Conservation (phyloP, 23 red algal genomes). For the Gracilaria gracilis region DNA sequence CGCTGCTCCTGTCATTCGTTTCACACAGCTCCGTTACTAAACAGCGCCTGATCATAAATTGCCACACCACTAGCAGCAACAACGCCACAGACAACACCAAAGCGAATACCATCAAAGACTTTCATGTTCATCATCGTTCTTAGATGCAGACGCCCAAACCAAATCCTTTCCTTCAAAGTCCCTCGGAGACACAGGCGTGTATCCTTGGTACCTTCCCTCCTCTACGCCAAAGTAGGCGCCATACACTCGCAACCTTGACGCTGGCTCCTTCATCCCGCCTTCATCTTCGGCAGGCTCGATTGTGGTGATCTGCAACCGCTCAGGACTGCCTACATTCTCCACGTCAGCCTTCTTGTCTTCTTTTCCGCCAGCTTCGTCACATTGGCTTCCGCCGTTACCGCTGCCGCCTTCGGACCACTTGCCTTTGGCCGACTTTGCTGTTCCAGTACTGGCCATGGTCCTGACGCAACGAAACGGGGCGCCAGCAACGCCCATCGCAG, state of each 20-base stretch:
- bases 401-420: no score
- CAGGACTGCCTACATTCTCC: no score
- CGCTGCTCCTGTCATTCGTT: constrained; percentile 54
- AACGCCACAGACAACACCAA: background rate
- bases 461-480: constrained; percentile 3
- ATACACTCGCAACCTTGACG: background rate
- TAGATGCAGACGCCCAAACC: background rate
- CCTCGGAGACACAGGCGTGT: background rate
- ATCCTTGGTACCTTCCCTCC: background rate
- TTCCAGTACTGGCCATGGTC: no score
- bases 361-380: no score
- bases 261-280: no score
- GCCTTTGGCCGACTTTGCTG: no score
- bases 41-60: constrained; percentile 59
- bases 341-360: no score
- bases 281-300: no score
- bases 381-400: no score
- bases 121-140: background rate
- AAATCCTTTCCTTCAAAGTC: background rate
- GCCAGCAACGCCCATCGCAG: background rate
- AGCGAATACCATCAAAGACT: constrained; percentile 3
- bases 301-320: no score
- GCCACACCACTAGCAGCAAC: constrained; percentile 37
- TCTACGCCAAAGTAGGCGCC: background rate
- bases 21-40: constrained; percentile 55